A percentile compares a stretch with the other conserved stretches of the same genome.
Evolutionary conservation across 1,139 yeast genomes (phyloP).

Genomic region (Geotrichum citri-aurantii): DNA sequence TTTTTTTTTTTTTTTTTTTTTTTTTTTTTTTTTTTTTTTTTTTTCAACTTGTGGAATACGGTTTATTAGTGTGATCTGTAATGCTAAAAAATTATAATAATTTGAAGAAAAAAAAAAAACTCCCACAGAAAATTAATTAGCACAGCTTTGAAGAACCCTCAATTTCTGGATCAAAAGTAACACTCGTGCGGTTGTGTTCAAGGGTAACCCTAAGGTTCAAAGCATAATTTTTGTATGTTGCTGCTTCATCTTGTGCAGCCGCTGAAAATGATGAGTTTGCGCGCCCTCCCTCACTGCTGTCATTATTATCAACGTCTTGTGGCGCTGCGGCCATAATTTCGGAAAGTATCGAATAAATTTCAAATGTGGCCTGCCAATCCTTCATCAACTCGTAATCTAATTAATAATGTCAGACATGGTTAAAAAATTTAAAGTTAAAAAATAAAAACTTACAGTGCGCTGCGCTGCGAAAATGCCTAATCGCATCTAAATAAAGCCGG

Average conservation of each 20-base stretch:
- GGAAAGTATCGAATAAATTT: background rate
- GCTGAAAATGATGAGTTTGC: background rate
- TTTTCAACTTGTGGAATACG: background rate
- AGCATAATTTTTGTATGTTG: background rate
- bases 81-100: too few relatives aligned
- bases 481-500: background rate
- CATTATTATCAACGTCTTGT: background rate
- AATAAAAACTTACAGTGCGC: background rate
- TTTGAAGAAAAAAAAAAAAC: too few relatives aligned
- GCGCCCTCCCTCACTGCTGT: background rate
- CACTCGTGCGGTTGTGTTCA: background rate
- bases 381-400: constrained; percentile 9
- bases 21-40: background rate
- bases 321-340: background rate
- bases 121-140: background rate
- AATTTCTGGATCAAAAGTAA: constrained; percentile 7
- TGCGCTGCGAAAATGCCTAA: background rate
- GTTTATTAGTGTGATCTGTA: too few relatives aligned
- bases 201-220: background rate
- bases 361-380: constrained; percentile 3
- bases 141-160: background rate
- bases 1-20: too few relatives aligned
- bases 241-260: background rate
- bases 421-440: background rate
- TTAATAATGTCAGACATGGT: background rate